These are phyloP conservation scores for Barnettozyma siamensis DNA, from an alignment of 805 yeast species.

Conservation along the genomic window DNA sequence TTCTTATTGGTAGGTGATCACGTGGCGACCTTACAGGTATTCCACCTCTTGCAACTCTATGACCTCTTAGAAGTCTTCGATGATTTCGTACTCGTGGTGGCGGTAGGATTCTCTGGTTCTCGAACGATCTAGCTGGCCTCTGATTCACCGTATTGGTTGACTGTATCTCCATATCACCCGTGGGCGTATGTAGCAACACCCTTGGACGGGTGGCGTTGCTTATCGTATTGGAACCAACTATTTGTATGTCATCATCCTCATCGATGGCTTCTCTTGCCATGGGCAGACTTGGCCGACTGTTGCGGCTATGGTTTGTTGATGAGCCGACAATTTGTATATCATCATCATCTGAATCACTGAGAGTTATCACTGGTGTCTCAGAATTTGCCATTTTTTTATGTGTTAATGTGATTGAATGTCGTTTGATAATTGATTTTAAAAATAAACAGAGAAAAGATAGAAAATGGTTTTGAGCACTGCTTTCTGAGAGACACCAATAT, in stretches of 20 bases:
- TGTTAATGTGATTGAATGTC: too few relatives aligned
- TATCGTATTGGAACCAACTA: slow-evolving; percentile 1
- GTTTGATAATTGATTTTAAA: too few relatives aligned
- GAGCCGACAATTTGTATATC: not conserved
- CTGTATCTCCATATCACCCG: slow-evolving; percentile 6
- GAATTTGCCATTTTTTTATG: not conserved
- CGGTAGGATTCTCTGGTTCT: slow-evolving; percentile 2
- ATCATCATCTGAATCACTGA: not conserved
- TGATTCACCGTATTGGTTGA: not conserved
- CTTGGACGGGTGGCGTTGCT: not conserved
- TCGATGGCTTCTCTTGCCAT: not conserved
- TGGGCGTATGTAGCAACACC: slow-evolving; percentile 9
- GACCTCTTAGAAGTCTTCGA: too few relatives aligned
- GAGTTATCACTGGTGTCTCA: not conserved
- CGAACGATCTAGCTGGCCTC: slow-evolving; percentile 1
- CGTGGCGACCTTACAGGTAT: too few relatives aligned
- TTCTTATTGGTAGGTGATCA: too few relatives aligned
- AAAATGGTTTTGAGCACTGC: too few relatives aligned
- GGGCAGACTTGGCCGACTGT: too few relatives aligned
- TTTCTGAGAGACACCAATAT: too few relatives aligned
- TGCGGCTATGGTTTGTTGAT: not conserved
- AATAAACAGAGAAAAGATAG: too few relatives aligned
- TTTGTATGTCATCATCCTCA: slow-evolving; percentile 8
- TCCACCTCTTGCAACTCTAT: too few relatives aligned
- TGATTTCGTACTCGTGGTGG: not conserved